Evolutionary conservation across 805 yeast species (phyloP), one percentile per base, ranked within the genome.

Genomic region (Saccharomycopsis sp.): DNA sequence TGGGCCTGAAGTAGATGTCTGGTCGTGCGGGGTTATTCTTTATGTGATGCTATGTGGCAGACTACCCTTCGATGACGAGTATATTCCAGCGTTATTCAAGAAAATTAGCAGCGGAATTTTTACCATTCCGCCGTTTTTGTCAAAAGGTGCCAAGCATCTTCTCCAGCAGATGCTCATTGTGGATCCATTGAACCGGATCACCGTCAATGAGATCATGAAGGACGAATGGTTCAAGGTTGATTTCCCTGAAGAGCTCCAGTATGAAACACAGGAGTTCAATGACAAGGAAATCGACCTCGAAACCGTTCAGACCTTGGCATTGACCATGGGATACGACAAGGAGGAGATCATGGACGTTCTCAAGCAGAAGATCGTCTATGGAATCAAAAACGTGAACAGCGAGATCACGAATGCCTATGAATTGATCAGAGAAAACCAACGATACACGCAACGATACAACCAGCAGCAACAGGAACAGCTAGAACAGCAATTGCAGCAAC

Each of bases 1-100:
- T 1, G 97, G 97, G 5, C 97, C 97, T 1, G 97, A 92, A 73
- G 97, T 92, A 52, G 97, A 92, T 71, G 97, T 92, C 58, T 92
- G 97, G 97, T 86, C 96, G 0, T 88, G 96, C 68, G 97, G 97
- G 67, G 97, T 92, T 47, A 91, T 92, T 53, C 75, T 92, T 57
- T 92, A 91, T 65, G 97, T 92, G 56, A 91, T 92, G 97, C 78
- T 92, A 55, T 91, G 97, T 72, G 97, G 97, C 47, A 78, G 97
- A 65, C 78, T 92, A 66, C 97, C 97, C 15, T 92, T 92, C 70
- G 97, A 92, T 72, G 97, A 92, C 72, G 97, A 92, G 69, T 86
- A 89, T 69, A 92, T 92, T 57, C 97, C 97, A 3, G 96, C 93
- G 1, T 77, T 92, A 63, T 92, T 92, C 76, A 90, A 90, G 71